Evolutionary conservation across 2,329 filamentous ascomycete species (phyloP).

Genomic region (Calonectria fujianensis): DNA sequence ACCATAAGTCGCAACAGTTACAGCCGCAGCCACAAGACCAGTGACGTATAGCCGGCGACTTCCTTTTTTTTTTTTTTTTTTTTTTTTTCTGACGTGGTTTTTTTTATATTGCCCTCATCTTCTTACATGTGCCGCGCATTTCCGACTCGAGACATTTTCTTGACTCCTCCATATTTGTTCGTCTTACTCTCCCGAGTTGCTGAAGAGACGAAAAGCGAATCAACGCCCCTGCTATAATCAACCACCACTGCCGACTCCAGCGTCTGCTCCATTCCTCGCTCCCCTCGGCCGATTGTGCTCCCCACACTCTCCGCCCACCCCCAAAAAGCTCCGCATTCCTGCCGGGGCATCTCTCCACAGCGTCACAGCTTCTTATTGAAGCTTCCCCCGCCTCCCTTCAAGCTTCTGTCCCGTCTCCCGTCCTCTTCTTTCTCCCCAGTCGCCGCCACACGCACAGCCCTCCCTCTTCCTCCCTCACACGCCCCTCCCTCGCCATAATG

Average conservation of each 20-base stretch:
- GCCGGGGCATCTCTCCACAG: constrained; percentile 41
- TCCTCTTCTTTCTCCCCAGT: constrained; percentile 29
- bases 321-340: constrained; percentile 47
- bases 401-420: constrained; percentile 22
- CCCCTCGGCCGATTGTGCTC: constrained; percentile 52
- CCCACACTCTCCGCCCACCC: constrained; percentile 46
- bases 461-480: neutral
- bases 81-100: constrained; percentile 32
- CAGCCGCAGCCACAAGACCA: constrained; percentile 31
- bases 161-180: neutral
- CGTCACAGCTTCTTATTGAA: constrained; percentile 29
- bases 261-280: constrained; percentile 41
- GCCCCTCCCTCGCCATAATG: constrained; percentile 45
- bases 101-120: constrained; percentile 25
- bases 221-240: constrained; percentile 12
- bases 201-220: neutral
- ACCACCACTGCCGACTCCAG: constrained; percentile 11
- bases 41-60: constrained; percentile 44
- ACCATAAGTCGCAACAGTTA: constrained; percentile 20
- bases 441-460: constrained; percentile 18
- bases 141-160: neutral
- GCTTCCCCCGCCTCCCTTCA: constrained; percentile 1
- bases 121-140: constrained; percentile 23
- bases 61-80: neutral
- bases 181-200: neutral